These are phyloP conservation scores for Ustilago curta DNA, from an alignment of 1,284 basidiomycete genomes.

Conservation along the genomic window DNA sequence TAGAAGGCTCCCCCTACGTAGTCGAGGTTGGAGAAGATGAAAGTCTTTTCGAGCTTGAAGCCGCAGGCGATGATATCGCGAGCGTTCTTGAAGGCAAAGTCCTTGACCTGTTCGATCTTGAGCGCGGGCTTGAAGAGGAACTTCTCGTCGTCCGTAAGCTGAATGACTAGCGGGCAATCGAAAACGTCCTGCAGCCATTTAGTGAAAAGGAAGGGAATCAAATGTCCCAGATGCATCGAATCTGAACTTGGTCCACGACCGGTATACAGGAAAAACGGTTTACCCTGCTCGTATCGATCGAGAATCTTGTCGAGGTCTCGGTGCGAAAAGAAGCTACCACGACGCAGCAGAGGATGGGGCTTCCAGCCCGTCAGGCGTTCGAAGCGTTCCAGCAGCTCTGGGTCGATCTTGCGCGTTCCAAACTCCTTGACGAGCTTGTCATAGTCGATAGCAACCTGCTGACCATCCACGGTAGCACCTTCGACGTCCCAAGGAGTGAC, in stretches of 20 bases:
- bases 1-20: conserved; percentile 92
- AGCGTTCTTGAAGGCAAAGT: conserved; percentile 87
- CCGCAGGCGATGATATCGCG: conserved; percentile 97
- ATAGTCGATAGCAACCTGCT: conserved; percentile 81
- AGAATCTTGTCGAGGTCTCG: conserved; percentile 93
- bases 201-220: conserved; percentile 97
- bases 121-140: conserved; percentile 97
- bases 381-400: conserved; percentile 85
- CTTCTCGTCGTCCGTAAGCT: conserved; percentile 99
- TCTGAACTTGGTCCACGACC: conserved; percentile 95
- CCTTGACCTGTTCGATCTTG: conserved; percentile 87
- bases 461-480: conserved; percentile 91
- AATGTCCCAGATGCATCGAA: conserved; percentile 97
- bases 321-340: conserved; percentile 98
- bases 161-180: conserved; percentile 90
- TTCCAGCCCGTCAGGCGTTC: conserved; percentile 88
- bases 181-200: conserved; percentile 99
- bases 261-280: conserved; percentile 98
- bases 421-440: conserved; percentile 95
- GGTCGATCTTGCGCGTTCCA: conserved; percentile 85
- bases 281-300: conserved; percentile 94
- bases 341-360: conserved; percentile 89
- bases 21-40: conserved; percentile 94
- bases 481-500: conserved; percentile 99
- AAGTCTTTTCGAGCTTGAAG: conserved; percentile 91